Evolutionary conservation across 805 yeast genomes (phyloP).

Genomic region (Candida manassasensis): DNA sequence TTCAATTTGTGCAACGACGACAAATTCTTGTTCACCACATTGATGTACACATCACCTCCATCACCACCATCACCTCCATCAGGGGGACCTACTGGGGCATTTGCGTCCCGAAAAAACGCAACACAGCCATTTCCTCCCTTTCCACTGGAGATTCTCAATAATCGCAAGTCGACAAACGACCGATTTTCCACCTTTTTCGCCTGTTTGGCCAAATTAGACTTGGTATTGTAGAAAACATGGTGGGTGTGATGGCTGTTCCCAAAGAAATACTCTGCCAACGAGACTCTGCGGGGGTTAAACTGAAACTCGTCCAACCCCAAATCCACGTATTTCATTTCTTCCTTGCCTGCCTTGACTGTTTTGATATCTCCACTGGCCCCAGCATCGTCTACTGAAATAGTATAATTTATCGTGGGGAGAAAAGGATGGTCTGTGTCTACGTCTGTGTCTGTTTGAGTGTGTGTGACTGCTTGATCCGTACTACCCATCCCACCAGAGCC

Average conservation of each 20-base stretch:
- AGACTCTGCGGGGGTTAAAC: slow-evolving; percentile 11
- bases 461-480: too few relatives aligned
- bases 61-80: slow-evolving; percentile 99
- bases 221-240: slow-evolving; percentile 19
- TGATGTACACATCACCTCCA: slow-evolving; percentile 85
- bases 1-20: slow-evolving; percentile 67
- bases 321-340: slow-evolving; percentile 10
- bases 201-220: slow-evolving; percentile 13
- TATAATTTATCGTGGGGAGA: slow-evolving; percentile 3
- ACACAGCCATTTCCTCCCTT: slow-evolving; percentile 86
- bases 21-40: slow-evolving; percentile 62
- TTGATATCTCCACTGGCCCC: background rate
- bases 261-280: slow-evolving; percentile 34
- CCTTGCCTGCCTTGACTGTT: slow-evolving; percentile 2
- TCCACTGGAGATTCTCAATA: slow-evolving; percentile 69
- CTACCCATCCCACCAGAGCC: too few relatives aligned
- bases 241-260: slow-evolving; percentile 39
- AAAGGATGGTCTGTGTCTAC: slow-evolving; percentile 1
- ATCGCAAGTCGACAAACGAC: slow-evolving; percentile 55
- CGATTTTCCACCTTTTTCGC: slow-evolving; percentile 34
- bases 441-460: too few relatives aligned
- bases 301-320: slow-evolving; percentile 16
- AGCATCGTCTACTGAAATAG: background rate
- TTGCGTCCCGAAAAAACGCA: slow-evolving; percentile 83
- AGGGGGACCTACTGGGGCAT: slow-evolving; percentile 85